These are phyloP conservation scores for Begonia loranthoides DNA, from an alignment of 306 rosid species.

Conservation along the genomic window DNA sequence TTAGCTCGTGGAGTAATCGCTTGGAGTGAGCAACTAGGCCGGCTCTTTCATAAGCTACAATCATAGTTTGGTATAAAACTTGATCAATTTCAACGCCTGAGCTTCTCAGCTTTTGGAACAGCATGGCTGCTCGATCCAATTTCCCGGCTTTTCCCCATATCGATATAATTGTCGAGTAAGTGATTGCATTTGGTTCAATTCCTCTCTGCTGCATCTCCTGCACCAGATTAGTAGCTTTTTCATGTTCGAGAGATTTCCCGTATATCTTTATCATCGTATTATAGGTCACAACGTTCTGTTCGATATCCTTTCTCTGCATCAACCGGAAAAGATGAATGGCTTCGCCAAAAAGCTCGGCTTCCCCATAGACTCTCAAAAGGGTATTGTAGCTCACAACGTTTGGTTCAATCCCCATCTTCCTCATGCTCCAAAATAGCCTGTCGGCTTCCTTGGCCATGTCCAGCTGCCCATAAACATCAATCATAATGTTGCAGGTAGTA, in stretches of 20 bases:
- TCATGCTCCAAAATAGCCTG: conserved; percentile 86
- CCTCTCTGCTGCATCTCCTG: conserved; percentile 84
- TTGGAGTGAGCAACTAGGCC: conserved; percentile 91
- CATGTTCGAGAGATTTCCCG: conserved; percentile 78
- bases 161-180: conserved; percentile 82
- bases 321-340: conserved; percentile 78
- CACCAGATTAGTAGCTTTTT: conserved; percentile 75
- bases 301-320: conserved; percentile 73
- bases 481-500: conserved; percentile 77
- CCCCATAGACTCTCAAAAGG: conserved; percentile 83
- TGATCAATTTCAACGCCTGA: conserved; percentile 80
- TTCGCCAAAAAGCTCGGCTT: conserved; percentile 83
- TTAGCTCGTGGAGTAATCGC: conserved; percentile 76
- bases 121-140: conserved; percentile 65
- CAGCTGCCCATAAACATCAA: conserved; percentile 92
- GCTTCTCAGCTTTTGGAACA: conserved; percentile 78
- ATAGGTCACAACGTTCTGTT: conserved; percentile 73
- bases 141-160: conserved; percentile 95
- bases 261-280: conserved; percentile 87
- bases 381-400: conserved; percentile 84
- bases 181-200: conserved; percentile 75
- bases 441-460: conserved; percentile 93
- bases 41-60: conserved; percentile 74
- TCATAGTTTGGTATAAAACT: conserved; percentile 88
- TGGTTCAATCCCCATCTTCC: conserved; percentile 75